phyloP scores from a whole-genome alignment of 495 filamentous ascomycete genomes.

The Antarctomyces pellizariae region DNA sequence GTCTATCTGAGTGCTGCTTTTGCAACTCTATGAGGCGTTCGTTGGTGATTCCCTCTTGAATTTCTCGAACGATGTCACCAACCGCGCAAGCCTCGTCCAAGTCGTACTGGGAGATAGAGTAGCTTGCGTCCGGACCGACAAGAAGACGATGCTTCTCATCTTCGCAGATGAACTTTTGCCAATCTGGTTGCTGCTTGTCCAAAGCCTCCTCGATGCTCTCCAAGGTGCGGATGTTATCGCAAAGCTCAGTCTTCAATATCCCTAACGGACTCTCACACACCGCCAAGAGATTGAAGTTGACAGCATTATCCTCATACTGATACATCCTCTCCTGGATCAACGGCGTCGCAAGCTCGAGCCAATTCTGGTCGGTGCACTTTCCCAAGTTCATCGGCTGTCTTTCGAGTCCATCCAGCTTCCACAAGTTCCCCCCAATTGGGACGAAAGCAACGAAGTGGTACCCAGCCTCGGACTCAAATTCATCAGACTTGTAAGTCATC shows the following conservation, averaged over 20 bases:
- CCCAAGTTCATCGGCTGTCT: slow-evolving; percentile 47
- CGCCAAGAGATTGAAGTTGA: slow-evolving; percentile 23
- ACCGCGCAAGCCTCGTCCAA: too few species aligned
- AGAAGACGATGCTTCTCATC: not conserved
- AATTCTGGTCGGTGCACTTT: slow-evolving; percentile 16
- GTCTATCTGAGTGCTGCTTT: too few species aligned
- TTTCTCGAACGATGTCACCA: too few species aligned
- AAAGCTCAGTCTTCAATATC: slow-evolving; percentile 12
- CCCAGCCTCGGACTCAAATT: slow-evolving; percentile 24
- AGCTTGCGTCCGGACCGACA: not conserved
- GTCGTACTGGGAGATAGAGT: not conserved
- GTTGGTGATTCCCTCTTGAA: too few species aligned
- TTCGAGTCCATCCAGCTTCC: slow-evolving; percentile 80
- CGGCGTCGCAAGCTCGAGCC: slow-evolving; percentile 17
- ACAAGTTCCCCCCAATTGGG: slow-evolving; percentile 47
- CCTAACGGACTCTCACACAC: slow-evolving; percentile 19
- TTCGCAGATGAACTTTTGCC: slow-evolving; percentile 6
- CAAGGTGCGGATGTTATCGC: slow-evolving; percentile 14
- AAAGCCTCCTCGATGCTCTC: slow-evolving; percentile 11
- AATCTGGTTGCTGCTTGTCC: slow-evolving; percentile 3
- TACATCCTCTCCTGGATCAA: slow-evolving; percentile 19
- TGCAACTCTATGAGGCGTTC: too few species aligned
- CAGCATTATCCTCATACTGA: slow-evolving; percentile 15
- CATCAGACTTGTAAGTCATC: slow-evolving; percentile 14
- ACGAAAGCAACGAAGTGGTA: slow-evolving; percentile 88